Base-by-base conservation (phyloP, 2,329 filamentous ascomycete genomes). In the Nothophaeocryptopus gaeumannii region DNA sequence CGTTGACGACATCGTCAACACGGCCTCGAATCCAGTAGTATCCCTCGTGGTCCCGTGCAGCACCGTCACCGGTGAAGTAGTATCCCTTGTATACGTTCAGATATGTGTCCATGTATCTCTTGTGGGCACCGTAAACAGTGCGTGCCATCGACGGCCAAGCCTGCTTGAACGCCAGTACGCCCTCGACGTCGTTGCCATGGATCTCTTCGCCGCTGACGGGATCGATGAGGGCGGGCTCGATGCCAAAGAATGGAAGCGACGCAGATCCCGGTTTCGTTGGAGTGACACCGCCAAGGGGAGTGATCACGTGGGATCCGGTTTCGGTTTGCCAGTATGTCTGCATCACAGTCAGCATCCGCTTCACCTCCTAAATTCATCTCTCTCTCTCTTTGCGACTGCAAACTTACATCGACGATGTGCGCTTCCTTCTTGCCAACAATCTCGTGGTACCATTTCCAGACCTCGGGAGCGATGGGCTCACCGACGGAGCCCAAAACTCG, bases 241-340 rank as follows among this genome's bases (percentile, higher is more conserved):
- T 93, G 62, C 93, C 93, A 69, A 99, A 99, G 82, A 97, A 99
- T 35, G 93, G 93, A 33, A 97, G 80, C 9, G 93, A 96, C 8
- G 93, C 93, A 67, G 88, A 95, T 47, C 93, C 93, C 14, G 93
- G 93, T 77, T 99, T 99, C 16, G 93, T 97, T 16, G 93, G 90
- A 1, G 92, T 97, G 32, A 97, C 81, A 67, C 93, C 93, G 42
- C 87, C 91, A 51, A 99, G 78, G 13, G 93, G 93, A 5, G 90
- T 89, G 69, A 99, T 97, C 64, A 96, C 90, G 72, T 99, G 85
- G 56, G 89, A 97, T 49, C 93, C 93, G 2, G 93, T 99, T 78
- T 99, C 93, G 45, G 93, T 99, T 82, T 99, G 93, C 93, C 93
- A 99, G 81, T 99, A 99, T 46, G 93, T 99, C 89, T 96, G 67